phyloP scores from a whole-genome alignment of 2,329 filamentous ascomycete genomes.

The Aspergillus aculeatus region DNA sequence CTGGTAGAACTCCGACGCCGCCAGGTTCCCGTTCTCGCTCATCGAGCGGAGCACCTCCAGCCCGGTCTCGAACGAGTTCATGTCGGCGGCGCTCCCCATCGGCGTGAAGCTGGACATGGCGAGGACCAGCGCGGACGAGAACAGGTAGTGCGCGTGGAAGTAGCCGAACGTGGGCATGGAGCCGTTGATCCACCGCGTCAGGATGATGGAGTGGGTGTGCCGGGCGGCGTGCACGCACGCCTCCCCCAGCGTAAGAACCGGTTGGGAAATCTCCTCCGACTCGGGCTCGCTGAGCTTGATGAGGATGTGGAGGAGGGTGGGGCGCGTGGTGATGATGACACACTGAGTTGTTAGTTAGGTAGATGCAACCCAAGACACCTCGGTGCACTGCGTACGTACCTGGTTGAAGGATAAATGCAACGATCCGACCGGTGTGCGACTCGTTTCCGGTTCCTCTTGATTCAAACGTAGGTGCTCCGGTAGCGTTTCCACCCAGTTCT shows the following conservation, averaged over 20 bases:
- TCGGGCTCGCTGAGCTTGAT: conserved; percentile 31
- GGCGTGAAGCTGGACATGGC: conserved; percentile 39
- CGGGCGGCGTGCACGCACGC: conserved; percentile 41
- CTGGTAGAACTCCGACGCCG: conserved; percentile 35
- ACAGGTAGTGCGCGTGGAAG: conserved; percentile 43
- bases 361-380: no score
- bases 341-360: conserved; percentile 23
- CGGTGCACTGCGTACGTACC: conserved; percentile 4
- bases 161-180: conserved; percentile 41
- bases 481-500: conserved; percentile 39
- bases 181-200: conserved; percentile 40
- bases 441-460: conserved; percentile 33
- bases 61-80: conserved; percentile 33
- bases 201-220: conserved; percentile 38
- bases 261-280: conserved; percentile 34
- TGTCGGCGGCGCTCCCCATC: conserved; percentile 31
- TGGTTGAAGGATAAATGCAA: conserved; percentile 42
- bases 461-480: conserved; percentile 36
- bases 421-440: conserved; percentile 33
- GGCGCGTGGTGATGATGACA: conserved; percentile 40
- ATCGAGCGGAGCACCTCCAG: conserved; percentile 34
- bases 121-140: conserved; percentile 39
- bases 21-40: conserved; percentile 38
- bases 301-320: conserved; percentile 41
- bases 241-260: conserved; percentile 37